Base-by-base conservation (phyloP, 345 rosid species). In the Gossypium arboreum region DNA sequence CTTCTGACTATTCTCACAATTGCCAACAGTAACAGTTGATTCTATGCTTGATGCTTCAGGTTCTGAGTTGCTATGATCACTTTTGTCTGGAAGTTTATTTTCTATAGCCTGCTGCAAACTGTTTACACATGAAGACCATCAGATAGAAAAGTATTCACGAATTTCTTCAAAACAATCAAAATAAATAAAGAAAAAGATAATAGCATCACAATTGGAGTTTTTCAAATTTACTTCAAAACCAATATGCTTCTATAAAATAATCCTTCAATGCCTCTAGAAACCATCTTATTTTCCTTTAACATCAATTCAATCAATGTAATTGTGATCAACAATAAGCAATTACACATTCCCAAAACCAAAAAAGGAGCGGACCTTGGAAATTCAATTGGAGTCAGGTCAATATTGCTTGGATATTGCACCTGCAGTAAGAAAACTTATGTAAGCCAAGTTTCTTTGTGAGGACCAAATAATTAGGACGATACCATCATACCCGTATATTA, bases 351-450 rank as follows among this genome's bases (percentile, higher is more conserved):
- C 12, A 44, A 72, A 74, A 47, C 68, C 64, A 75, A 66, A 48
- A 51, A 64, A 72, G 73, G 75, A 68, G 48, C 91, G 63, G 72
- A 93, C 98, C 99, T 88, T 71, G 94, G 98, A 54, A 95, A 83
- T 83, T 83, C 90, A 76, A 93, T 82, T 0, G 98, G 96, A 16
- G 96, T 79, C 78, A 86, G 79, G 86, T 95, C 99, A 77, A 93
- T 76, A 76, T 85, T 81, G 85, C 81, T 91, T 48, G 98, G 99
- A 82, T 93, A 93, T 12, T 84, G 87, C 73, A 95, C 91, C 99
- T 95, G 75, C 63, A 81, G 11, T 63, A 41, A 20, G 57, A 68
- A 69, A 50, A 75, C 54, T 77, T 43, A 78, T 58, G 66, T 79
- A 82, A 81, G 79, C 66, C 54, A 73, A 48, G 71, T 61, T 48